Evolutionary conservation across 495 filamentous ascomycete genomes (phyloP).

Genomic region (Haplographium delicatum): DNA sequence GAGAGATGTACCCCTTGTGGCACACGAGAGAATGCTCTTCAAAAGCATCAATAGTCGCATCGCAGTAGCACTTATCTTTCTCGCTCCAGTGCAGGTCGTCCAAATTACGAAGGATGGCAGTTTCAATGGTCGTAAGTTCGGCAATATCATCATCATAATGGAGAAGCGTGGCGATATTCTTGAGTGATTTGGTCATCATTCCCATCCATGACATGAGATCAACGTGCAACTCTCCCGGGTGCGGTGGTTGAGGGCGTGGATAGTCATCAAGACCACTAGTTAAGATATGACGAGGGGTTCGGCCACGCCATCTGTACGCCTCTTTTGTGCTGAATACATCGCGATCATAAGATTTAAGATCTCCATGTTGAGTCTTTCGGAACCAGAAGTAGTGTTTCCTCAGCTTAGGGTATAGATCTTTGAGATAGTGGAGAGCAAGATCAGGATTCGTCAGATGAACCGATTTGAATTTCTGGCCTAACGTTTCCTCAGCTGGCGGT

Average conservation of each 20-base stretch:
- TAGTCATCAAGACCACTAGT: conserved; percentile 96
- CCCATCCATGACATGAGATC: conserved; percentile 97
- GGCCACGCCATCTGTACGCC: conserved; percentile 93
- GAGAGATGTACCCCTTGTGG: conserved; percentile 92
- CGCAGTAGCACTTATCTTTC: conserved; percentile 76
- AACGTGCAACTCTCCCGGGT: conserved; percentile 93
- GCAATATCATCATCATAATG: conserved; percentile 68
- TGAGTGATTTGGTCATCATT: conserved; percentile 78
- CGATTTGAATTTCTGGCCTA: conserved; percentile 6
- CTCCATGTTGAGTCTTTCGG: conserved; percentile 82
- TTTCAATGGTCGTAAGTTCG: conserved; percentile 65
- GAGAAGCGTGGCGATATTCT: conserved; percentile 68
- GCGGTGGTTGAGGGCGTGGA: conserved; percentile 89
- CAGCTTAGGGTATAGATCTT: conserved; percentile 82
- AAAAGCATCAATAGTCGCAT: conserved; percentile 91
- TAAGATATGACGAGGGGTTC: conserved; percentile 77
- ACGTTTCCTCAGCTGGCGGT: conserved; percentile 8
- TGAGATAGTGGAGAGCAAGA: conserved; percentile 67
- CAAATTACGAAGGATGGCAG: conserved; percentile 79
- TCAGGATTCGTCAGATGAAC: conserved; percentile 62
- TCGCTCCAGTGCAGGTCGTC: conserved; percentile 92
- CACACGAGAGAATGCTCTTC: conserved; percentile 88
- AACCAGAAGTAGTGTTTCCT: conserved; percentile 93
- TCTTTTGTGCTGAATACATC: conserved; percentile 81
- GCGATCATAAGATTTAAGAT: conserved; percentile 86